Evolutionary conservation across 139 green algal genomes (phyloP).

Genomic region (Tetradesmus obliquus): DNA sequence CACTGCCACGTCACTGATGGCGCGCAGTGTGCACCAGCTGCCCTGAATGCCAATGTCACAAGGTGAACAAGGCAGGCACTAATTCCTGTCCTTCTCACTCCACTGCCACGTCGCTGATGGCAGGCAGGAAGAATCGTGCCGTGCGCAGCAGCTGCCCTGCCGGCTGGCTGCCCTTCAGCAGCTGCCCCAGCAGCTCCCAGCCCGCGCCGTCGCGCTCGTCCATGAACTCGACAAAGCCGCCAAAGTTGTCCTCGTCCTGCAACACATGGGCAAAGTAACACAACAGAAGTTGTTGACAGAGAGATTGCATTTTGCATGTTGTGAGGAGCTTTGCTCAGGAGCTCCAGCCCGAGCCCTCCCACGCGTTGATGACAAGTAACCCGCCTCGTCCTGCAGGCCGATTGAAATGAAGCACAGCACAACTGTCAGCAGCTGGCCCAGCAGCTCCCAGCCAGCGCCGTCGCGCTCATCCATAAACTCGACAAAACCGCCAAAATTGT

Average conservation of each 20-base stretch:
- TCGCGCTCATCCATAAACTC: slow-evolving; percentile 21
- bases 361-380: no score
- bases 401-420: no score
- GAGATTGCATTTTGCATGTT: not conserved
- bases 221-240: slow-evolving; percentile 33
- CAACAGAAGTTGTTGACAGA: no score
- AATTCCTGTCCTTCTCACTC: not conserved
- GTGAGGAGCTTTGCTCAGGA: no score
- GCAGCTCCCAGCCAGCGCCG: slow-evolving; percentile 29
- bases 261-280: not conserved
- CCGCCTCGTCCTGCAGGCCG: no score
- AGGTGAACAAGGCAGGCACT: not conserved
- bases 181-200: slow-evolving; percentile 31
- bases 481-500: slow-evolving; percentile 26
- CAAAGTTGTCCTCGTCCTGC: slow-evolving; percentile 35
- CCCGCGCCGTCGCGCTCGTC: slow-evolving; percentile 4
- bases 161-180: slow-evolving; percentile 9
- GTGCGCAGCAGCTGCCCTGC: slow-evolving; percentile 41
- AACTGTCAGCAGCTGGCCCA: slow-evolving; percentile 16
- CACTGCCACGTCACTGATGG: not conserved
- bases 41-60: not conserved
- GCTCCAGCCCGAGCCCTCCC: not conserved
- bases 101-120: slow-evolving; percentile 14
- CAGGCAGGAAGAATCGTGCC: slow-evolving; percentile 4
- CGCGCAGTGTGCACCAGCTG: slow-evolving; percentile 7